Evolutionary conservation across 176 grass and related monocot genomes (phyloP).

Genomic region (Tillandsia leiboldiana): DNA sequence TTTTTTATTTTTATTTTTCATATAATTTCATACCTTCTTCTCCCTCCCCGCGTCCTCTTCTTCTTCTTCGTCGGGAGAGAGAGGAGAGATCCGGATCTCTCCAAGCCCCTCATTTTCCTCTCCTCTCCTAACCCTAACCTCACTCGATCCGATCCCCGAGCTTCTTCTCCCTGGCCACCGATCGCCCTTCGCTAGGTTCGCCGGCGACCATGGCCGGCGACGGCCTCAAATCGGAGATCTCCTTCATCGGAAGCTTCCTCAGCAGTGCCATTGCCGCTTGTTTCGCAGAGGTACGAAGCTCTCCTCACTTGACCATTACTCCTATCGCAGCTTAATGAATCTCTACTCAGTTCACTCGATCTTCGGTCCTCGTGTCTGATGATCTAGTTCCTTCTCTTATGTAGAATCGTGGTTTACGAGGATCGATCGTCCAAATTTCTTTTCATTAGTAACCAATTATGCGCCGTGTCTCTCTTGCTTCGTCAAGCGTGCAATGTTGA

Average conservation of each 20-base stretch:
- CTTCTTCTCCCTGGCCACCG: neutral
- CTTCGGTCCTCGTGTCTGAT: no score
- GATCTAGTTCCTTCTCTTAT: no score
- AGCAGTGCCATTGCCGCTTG: conserved; percentile 89
- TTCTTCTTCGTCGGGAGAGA: no score
- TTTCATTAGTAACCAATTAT: no score
- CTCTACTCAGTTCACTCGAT: neutral
- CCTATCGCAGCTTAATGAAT: neutral
- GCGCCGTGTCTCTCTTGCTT: no score
- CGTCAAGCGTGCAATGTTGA: no score
- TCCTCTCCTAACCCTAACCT: neutral
- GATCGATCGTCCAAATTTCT: no score
- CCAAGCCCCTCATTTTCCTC: neutral
- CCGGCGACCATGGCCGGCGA: conserved; percentile 4
- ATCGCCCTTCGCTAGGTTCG: neutral
- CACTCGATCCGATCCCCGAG: neutral
- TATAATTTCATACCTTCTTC: neutral
- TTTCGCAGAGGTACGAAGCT: conserved; percentile 62
- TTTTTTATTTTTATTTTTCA: no score
- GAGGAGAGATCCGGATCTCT: neutral
- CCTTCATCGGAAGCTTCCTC: conserved; percentile 57
- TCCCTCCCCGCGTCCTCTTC: neutral
- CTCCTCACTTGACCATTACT: neutral
- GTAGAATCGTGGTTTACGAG: no score
- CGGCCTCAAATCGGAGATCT: conserved; percentile 28